Conservation (phyloP, 2,329 filamentous ascomycete genomes). For the Knufia fluminis region DNA sequence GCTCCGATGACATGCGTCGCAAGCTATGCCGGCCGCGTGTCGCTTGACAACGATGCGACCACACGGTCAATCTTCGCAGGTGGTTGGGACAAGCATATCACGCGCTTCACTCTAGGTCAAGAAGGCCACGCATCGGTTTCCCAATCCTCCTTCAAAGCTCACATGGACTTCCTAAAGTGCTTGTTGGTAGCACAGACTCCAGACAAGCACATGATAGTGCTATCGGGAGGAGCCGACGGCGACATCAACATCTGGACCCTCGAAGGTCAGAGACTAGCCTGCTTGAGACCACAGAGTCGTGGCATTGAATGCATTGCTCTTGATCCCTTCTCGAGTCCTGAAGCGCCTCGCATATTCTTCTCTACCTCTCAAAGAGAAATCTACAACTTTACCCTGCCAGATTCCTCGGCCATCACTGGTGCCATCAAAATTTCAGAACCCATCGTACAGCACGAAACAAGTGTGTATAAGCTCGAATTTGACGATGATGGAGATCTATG, state of each 20-base stretch:
- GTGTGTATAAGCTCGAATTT: constrained; percentile 72
- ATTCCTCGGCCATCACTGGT: constrained; percentile 22
- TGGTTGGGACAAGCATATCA: constrained; percentile 89
- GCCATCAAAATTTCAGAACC: constrained; percentile 44
- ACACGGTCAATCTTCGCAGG: constrained; percentile 65
- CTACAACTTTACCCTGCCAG: constrained; percentile 48
- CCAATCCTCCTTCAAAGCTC: constrained; percentile 18
- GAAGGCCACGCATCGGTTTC: constrained; percentile 23
- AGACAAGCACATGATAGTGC: constrained; percentile 51
- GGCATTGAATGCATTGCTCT: constrained; percentile 71
- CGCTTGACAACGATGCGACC: constrained; percentile 64
- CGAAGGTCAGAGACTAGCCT: constrained; percentile 58
- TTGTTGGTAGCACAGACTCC: constrained; percentile 53
- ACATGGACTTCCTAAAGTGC: constrained; percentile 75
- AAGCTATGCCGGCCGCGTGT: background rate
- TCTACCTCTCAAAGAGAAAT: constrained; percentile 75
- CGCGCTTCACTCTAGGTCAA: constrained; percentile 61
- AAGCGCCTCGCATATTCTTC: constrained; percentile 51
- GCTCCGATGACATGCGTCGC: constrained; percentile 44
- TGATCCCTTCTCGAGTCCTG: constrained; percentile 54
- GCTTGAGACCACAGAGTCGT: constrained; percentile 66
- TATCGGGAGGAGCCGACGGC: constrained; percentile 69
- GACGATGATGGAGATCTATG: constrained; percentile 67
- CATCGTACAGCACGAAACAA: constrained; percentile 79
- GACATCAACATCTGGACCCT: constrained; percentile 79